phyloP scores from a whole-genome alignment of 768 basidiomycete species.

The Suillus tomentosus region DNA sequence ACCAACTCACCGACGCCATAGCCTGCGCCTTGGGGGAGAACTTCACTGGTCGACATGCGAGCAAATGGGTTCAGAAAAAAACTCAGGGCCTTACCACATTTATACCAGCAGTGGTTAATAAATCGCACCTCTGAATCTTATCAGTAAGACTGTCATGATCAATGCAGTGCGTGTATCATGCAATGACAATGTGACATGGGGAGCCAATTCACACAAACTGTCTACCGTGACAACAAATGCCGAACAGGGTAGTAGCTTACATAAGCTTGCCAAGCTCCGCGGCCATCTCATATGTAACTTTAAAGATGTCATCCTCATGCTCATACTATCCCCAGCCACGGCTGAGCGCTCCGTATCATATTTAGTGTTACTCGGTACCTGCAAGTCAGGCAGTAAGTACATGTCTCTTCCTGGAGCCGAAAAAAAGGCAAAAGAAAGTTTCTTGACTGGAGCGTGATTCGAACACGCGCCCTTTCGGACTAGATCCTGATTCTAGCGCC shows the following conservation, averaged over 20 bases:
- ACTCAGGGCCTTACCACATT: background rate
- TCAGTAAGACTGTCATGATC: background rate
- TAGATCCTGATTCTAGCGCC: constrained; percentile 47
- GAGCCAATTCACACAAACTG: background rate
- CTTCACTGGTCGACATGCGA: constrained; percentile 28
- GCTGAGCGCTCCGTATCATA: too few species aligned
- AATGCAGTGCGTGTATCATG: too few species aligned
- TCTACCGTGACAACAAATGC: too few species aligned
- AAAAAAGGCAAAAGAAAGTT: constrained; percentile 14
- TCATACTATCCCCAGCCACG: too few species aligned
- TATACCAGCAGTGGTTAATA: too few species aligned
- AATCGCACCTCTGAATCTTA: background rate
- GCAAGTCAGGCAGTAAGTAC: background rate
- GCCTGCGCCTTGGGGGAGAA: constrained; percentile 80
- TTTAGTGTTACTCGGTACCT: too few species aligned
- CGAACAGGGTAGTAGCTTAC: too few species aligned
- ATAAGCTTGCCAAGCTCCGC: too few species aligned
- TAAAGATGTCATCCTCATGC: too few species aligned
- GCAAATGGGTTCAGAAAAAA: background rate
- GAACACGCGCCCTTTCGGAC: constrained; percentile 39
- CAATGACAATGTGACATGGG: too few species aligned
- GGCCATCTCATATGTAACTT: too few species aligned
- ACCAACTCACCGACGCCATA: constrained; percentile 72
- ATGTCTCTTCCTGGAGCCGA: background rate
- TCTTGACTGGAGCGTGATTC: constrained; percentile 39